A percentile compares a stretch with the other conserved stretches of the same genome.
phyloP scores from a whole-genome alignment of 306 rosid species.

The Dryas octopetala region DNA sequence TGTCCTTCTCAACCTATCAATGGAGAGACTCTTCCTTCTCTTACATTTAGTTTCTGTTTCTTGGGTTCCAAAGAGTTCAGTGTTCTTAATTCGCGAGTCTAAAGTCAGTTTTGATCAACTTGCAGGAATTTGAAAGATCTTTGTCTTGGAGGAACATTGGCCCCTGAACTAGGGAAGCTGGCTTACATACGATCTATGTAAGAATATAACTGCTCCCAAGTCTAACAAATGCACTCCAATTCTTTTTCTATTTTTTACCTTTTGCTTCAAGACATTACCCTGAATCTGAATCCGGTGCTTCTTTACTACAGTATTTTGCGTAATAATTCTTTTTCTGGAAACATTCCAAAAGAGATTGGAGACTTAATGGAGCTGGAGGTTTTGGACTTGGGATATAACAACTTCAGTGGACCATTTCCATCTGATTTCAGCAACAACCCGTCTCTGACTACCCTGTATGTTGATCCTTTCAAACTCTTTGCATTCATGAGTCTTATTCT shows the following conservation, averaged over 20 bases:
- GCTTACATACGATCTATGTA: constrained; percentile 63
- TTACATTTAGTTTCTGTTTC: not conserved
- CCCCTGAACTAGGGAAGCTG: constrained; percentile 58
- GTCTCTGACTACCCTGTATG: constrained; percentile 54
- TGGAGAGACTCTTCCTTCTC: not conserved
- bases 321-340: constrained; percentile 62
- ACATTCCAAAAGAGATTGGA: constrained; percentile 51
- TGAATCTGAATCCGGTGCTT: constrained; percentile 10
- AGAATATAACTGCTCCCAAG: constrained; percentile 13
- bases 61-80: not conserved
- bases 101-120: constrained; percentile 15
- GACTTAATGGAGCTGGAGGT: constrained; percentile 55
- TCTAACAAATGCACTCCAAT: not conserved
- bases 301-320: constrained; percentile 53
- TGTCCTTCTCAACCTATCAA: not conserved
- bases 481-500: not conserved
- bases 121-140: constrained; percentile 67
- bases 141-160: constrained; percentile 62
- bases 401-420: constrained; percentile 62
- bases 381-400: constrained; percentile 70
- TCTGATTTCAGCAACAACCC: constrained; percentile 43
- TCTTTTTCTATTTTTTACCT: not conserved
- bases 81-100: not conserved
- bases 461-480: constrained; percentile 12
- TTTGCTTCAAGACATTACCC: not conserved